These are phyloP conservation scores for Ophiocordyceps australis DNA, from an alignment of 2,329 filamentous ascomycete species.

Conservation along the genomic window DNA sequence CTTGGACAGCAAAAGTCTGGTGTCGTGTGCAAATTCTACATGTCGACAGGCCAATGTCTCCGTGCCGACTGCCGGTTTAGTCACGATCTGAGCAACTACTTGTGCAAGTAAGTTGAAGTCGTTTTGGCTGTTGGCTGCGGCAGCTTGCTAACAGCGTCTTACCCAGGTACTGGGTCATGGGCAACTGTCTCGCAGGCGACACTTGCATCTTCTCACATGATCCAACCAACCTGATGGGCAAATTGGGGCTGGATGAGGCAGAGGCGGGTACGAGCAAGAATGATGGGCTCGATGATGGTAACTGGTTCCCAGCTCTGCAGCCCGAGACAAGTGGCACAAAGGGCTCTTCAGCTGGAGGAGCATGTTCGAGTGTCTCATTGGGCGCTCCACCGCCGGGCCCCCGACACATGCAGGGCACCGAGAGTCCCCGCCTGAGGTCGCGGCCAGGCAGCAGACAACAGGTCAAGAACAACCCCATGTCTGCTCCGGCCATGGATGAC, in stretches of 20 bases:
- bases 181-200: constrained; percentile 83
- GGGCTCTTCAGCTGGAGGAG: constrained; percentile 31
- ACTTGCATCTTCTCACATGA: constrained; percentile 97
- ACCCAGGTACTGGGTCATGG: constrained; percentile 79
- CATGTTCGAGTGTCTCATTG: constrained; percentile 29
- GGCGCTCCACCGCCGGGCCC: constrained; percentile 54
- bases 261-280: constrained; percentile 43
- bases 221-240: constrained; percentile 68
- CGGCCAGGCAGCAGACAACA: constrained; percentile 67
- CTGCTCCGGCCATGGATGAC: constrained; percentile 71
- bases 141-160: background rate
- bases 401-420: constrained; percentile 40
- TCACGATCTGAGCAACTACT: constrained; percentile 84
- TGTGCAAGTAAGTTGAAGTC: constrained; percentile 71
- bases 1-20: constrained; percentile 61
- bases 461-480: constrained; percentile 37
- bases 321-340: constrained; percentile 40
- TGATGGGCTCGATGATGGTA: constrained; percentile 62
- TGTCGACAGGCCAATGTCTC: constrained; percentile 88
- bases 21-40: constrained; percentile 92
- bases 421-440: constrained; percentile 56
- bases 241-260: constrained; percentile 55
- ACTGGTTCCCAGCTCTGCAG: constrained; percentile 65
- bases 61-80: constrained; percentile 94
- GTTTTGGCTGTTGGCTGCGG: background rate